Evolutionary conservation across 164 flowering plant species (phyloP).

Genomic region (Chimonanthus praecox): DNA sequence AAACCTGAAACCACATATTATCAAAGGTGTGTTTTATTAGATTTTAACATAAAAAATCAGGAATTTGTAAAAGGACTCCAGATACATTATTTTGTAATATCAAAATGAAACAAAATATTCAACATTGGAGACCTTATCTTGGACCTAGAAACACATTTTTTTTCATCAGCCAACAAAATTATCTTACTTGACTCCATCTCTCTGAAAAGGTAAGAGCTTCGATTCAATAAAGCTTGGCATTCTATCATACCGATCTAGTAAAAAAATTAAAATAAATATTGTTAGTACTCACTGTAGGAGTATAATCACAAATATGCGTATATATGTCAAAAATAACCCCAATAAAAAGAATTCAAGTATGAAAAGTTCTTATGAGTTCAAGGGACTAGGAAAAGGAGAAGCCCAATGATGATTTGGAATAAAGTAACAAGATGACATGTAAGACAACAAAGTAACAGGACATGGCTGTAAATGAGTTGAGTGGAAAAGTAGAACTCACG

Average conservation of each 20-base stretch:
- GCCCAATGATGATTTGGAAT: no score
- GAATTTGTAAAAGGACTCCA: background rate
- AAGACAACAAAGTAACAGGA: no score
- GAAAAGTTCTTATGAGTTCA: no score
- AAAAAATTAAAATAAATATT: background rate
- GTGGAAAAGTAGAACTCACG: no score
- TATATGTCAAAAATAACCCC: background rate
- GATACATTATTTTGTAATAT: no score
- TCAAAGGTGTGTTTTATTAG: background rate
- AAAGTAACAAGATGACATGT: no score
- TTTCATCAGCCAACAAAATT: background rate
- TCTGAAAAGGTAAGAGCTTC: constrained; percentile 90
- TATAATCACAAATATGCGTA: background rate
- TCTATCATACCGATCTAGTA: constrained; percentile 57
- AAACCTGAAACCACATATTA: constrained; percentile 42
- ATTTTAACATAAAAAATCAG: background rate
- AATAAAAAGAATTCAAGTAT: no score
- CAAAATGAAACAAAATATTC: background rate
- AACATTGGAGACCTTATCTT: background rate
- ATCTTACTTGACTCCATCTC: constrained; percentile 88
- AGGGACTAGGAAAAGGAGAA: no score
- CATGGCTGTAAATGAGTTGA: no score
- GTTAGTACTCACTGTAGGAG: constrained; percentile 1
- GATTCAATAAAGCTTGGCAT: constrained; percentile 70
- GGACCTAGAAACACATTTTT: background rate